These are phyloP conservation scores for Cercospora citrullina DNA, from an alignment of 2,329 filamentous ascomycete genomes.

Conservation along the genomic window DNA sequence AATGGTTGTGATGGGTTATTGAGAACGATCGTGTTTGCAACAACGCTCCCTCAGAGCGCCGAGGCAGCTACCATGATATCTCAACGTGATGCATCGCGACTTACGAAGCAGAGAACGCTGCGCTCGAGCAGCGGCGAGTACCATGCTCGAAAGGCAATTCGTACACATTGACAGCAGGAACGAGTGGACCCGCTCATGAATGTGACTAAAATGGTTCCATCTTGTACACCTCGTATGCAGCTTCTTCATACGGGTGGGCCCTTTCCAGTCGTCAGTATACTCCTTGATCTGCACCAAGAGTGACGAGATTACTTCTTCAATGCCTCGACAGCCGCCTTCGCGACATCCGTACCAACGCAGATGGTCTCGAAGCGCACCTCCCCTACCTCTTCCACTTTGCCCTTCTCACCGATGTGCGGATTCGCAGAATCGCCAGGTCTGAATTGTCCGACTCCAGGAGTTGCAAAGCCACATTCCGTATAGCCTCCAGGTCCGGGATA, in stretches of 20 bases:
- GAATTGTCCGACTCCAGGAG: slow-evolving; percentile 64
- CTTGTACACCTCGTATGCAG: slow-evolving; percentile 16
- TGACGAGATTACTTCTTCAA: slow-evolving; percentile 59
- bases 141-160: neutral
- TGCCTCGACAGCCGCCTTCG: slow-evolving; percentile 59
- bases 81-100: neutral
- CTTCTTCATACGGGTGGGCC: slow-evolving; percentile 15
- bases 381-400: slow-evolving; percentile 58
- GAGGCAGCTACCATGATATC: neutral
- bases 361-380: slow-evolving; percentile 65
- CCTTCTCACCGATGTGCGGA: slow-evolving; percentile 61
- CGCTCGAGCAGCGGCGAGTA: neutral
- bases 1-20: neutral
- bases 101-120: neutral
- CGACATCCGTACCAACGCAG: slow-evolving; percentile 60
- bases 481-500: slow-evolving; percentile 47
- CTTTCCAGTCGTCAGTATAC: neutral
- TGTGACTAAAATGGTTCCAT: slow-evolving; percentile 5
- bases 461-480: slow-evolving; percentile 46
- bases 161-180: neutral
- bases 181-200: neutral
- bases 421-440: slow-evolving; percentile 62
- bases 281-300: neutral
- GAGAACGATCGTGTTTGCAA: neutral
- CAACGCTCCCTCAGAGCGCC: neutral